A percentile compares a stretch with the other conserved stretches of the same genome.
Conservation (phyloP, 2,329 filamentous ascomycete genomes). For the Fonsecaea pugnacius region DNA sequence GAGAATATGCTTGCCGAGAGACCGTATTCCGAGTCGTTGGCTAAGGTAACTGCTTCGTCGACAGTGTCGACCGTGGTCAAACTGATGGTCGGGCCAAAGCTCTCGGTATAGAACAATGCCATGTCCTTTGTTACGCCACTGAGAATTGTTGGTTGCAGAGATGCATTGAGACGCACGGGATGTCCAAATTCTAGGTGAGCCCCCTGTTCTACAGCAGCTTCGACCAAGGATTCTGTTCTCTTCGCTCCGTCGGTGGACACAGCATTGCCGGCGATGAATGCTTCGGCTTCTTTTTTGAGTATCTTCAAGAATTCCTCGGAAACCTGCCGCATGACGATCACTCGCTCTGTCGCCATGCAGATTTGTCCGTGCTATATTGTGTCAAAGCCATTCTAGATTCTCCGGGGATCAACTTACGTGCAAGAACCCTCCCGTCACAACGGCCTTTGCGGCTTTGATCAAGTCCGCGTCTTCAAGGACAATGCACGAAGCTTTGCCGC, state of each 20-base stretch:
- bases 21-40: slow-evolving; percentile 49
- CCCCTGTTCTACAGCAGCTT: slow-evolving; percentile 62
- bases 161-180: background rate
- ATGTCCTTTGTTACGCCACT: slow-evolving; percentile 61
- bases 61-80: slow-evolving; percentile 45
- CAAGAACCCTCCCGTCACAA: slow-evolving; percentile 28
- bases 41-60: slow-evolving; percentile 44
- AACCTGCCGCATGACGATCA: slow-evolving; percentile 14
- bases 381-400: background rate
- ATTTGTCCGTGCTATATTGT: slow-evolving; percentile 28
- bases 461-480: slow-evolving; percentile 81
- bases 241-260: slow-evolving; percentile 36
- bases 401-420: slow-evolving; percentile 24
- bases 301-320: background rate
- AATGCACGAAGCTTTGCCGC: slow-evolving; percentile 93
- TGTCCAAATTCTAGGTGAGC: slow-evolving; percentile 56
- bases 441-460: slow-evolving; percentile 45
- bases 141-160: slow-evolving; percentile 61
- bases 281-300: background rate
- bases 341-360: slow-evolving; percentile 49
- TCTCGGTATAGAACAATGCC: slow-evolving; percentile 62
- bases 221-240: slow-evolving; percentile 55
- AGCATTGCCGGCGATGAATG: background rate
- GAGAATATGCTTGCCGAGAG: slow-evolving; percentile 50
- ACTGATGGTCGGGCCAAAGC: slow-evolving; percentile 50